Evolutionary conservation across 805 yeast species (phyloP), one percentile per base, ranked within the genome.

Genomic region (Pichia thaimueangensis): DNA sequence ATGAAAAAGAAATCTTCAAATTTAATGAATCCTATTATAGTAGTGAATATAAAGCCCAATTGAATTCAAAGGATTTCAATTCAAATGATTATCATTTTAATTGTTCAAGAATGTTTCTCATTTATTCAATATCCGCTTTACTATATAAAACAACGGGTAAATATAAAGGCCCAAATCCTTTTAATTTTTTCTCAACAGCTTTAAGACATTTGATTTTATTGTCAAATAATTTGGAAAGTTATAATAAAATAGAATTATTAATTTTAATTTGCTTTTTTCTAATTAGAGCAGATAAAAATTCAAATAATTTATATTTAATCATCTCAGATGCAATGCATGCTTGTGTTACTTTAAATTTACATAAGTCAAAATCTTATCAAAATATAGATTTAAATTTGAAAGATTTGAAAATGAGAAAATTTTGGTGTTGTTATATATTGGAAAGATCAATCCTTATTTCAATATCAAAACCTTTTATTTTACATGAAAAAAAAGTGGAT

Each of bases 391-490:
- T 49, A 20, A 51, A 52, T 24, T 38, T 50, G 17, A 51, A 49
- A 40, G 68, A 70, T 47, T 64, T 66, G 40, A 70, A 67, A 52
- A 57, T 76, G 59, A 66, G 84, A 48, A 60, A 76, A 15, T 80
- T 80, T 62, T 80, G 85, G 85, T 74, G 81, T 54, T 72, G 73
- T 7, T 80, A 78, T 55, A 53, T 76, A n/a, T 54, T 77, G 35
- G 86, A 80, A 52, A 70, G 82, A 54, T 70, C 78, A 62, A 74
- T 78, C 37, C 72, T 80, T 30, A 72, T 78, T 30, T 76, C 82
- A 8, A 78, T 80, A 11, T 80, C 82, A 5, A 74, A 74, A 53
- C 76, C 76, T 2, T 77, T 74, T 51, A 63, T 71, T 1, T 54
- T 80, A n/a, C 59, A 64, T 19, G 86, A 80, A 55, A 51, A 65